Conservation (phyloP, 2,329 filamentous ascomycete genomes). For the Botryotinia narcissicola region DNA sequence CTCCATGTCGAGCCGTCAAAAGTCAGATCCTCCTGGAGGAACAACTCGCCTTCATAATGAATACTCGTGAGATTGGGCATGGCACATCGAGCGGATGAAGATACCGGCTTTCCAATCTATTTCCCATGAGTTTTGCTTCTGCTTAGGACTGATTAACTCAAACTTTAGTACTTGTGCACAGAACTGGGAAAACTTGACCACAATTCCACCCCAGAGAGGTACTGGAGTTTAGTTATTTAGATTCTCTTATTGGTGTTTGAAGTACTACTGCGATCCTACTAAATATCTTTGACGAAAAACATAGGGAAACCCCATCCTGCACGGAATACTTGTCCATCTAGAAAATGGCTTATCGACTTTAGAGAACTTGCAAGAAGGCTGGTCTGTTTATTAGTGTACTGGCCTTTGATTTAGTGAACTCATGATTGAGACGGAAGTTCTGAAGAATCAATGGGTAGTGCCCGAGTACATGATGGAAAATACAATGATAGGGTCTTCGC, state of each 20-base stretch:
- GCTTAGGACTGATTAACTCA: not conserved
- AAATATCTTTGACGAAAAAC: no score
- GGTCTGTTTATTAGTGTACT: not conserved
- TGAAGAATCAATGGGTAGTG: not conserved
- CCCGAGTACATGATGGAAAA: not conserved
- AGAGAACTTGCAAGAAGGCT: not conserved
- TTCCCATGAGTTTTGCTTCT: not conserved
- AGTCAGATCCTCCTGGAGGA: not conserved
- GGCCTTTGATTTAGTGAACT: not conserved
- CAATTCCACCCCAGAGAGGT: not conserved
- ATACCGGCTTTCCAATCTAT: not conserved
- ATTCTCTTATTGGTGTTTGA: no score
- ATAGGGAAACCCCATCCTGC: rapidly evolving
- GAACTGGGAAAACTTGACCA: not conserved
- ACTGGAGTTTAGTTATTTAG: not conserved
- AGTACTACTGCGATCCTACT: not conserved
- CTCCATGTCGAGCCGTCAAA: no score
- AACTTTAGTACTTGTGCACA: not conserved
- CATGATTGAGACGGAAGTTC: not conserved
- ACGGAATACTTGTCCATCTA: rapidly evolving
- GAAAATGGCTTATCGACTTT: rapidly evolving
- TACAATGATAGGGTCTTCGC: not conserved
- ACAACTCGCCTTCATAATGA: not conserved
- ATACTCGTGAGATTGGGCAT: not conserved
- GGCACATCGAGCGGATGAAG: not conserved